Evolutionary conservation across 2,329 filamentous ascomycete genomes (phyloP).

Genomic region (Fusarium irregulare): DNA sequence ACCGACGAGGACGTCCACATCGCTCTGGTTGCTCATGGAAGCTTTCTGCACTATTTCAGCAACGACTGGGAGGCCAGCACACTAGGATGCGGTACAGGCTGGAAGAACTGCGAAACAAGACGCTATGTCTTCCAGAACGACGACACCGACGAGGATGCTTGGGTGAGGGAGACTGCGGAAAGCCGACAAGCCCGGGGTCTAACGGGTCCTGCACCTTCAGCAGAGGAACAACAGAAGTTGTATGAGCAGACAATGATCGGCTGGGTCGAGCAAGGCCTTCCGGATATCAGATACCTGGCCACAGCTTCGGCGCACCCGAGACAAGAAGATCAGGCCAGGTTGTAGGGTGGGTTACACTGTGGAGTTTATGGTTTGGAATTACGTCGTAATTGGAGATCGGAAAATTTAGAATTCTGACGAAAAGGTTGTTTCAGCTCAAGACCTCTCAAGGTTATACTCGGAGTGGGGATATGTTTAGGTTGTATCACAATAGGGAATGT

Average conservation of each 20-base stretch:
- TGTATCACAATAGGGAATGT: not conserved
- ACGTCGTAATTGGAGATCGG: not conserved
- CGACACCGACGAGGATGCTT: slow-evolving; percentile 28
- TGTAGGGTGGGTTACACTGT: not conserved
- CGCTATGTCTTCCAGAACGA: slow-evolving; percentile 28
- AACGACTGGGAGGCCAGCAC: slow-evolving; percentile 35
- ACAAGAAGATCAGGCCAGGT: slow-evolving; percentile 4
- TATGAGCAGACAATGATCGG: slow-evolving; percentile 32
- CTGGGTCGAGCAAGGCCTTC: slow-evolving; percentile 30
- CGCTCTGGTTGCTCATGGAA: slow-evolving; percentile 31
- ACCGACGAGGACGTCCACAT: slow-evolving; percentile 29
- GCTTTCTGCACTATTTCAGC: slow-evolving; percentile 36
- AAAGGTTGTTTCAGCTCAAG: not conserved
- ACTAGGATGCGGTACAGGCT: slow-evolving; percentile 16
- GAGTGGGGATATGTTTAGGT: not conserved
- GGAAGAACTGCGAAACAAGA: slow-evolving; percentile 35
- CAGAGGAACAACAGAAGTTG: slow-evolving; percentile 20
- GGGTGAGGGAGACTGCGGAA: slow-evolving; percentile 30
- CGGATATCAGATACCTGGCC: slow-evolving; percentile 22
- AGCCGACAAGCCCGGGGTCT: slow-evolving; percentile 24
- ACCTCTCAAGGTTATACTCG: not conserved
- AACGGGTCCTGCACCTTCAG: slow-evolving; percentile 6
- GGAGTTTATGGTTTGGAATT: not conserved
- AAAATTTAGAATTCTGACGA: not conserved
- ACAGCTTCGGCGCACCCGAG: slow-evolving; percentile 17